Conservation (phyloP, 2,329 filamentous ascomycete species). For the Coniella lustricola region DNA sequence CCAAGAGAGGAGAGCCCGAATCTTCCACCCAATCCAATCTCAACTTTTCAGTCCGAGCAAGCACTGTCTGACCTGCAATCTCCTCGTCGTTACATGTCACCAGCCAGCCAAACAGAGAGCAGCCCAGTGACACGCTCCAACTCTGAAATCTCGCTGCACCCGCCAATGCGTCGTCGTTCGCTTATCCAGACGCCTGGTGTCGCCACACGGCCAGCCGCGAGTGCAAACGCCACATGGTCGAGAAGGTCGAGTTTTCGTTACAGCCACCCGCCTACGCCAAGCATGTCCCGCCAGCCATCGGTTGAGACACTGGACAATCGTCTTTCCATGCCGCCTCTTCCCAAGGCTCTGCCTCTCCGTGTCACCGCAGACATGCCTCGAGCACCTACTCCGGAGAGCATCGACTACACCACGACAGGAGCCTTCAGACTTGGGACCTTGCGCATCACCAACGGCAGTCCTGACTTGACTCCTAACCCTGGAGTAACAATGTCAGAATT, state of each 20-base stretch:
- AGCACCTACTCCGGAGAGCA: conserved; percentile 44
- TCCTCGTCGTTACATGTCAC: conserved; percentile 28
- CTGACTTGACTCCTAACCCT: conserved; percentile 35
- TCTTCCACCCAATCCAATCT: conserved; percentile 7
- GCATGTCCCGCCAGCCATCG: conserved; percentile 31
- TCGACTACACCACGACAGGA: conserved; percentile 53
- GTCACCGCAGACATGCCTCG: conserved; percentile 26
- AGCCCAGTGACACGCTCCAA: conserved; percentile 31
- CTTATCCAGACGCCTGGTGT: conserved; percentile 42
- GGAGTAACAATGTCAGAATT: not conserved
- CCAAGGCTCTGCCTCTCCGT: conserved; percentile 6
- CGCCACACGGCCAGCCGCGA: conserved; percentile 34
- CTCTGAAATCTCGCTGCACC: conserved; percentile 42
- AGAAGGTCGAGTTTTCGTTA: conserved; percentile 29
- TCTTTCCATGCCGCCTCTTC: conserved; percentile 28
- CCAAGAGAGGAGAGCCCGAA: conserved; percentile 23
- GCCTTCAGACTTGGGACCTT: conserved; percentile 56
- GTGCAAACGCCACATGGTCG: conserved; percentile 20
- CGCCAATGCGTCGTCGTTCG: conserved; percentile 41
- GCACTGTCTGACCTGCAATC: conserved; percentile 26
- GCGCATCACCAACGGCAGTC: conserved; percentile 56
- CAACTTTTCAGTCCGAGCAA: conserved; percentile 10
- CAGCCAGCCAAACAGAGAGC: conserved; percentile 23
- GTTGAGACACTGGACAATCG: conserved; percentile 30
- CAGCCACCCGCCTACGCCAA: conserved; percentile 32